phyloP scores from a whole-genome alignment of 2,329 filamentous ascomycete species.

The Fusarium sp. region DNA sequence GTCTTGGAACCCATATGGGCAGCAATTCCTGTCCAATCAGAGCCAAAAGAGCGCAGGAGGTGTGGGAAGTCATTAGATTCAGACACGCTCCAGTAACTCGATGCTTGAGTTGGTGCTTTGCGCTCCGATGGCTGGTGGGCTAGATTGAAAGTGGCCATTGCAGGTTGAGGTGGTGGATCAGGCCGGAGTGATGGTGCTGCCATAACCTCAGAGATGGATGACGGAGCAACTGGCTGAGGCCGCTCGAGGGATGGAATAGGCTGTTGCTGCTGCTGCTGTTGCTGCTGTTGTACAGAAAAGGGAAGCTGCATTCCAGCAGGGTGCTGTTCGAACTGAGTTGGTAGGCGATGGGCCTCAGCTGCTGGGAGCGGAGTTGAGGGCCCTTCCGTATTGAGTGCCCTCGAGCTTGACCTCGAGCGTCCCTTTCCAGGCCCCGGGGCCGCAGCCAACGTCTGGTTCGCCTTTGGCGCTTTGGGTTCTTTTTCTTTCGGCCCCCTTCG shows the following conservation, averaged over 20 bases:
- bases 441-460: slow-evolving; percentile 62
- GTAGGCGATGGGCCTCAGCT: slow-evolving; percentile 57
- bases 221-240: slow-evolving; percentile 51
- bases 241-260: slow-evolving; percentile 53
- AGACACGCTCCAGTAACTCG: slow-evolving; percentile 89
- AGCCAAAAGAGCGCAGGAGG: slow-evolving; percentile 80
- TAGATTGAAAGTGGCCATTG: slow-evolving; percentile 66
- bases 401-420: slow-evolving; percentile 68
- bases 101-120: slow-evolving; percentile 70
- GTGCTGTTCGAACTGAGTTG: slow-evolving; percentile 61
- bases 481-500: slow-evolving; percentile 58
- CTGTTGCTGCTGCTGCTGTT: slow-evolving; percentile 41
- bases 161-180: slow-evolving; percentile 64
- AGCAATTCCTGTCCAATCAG: slow-evolving; percentile 82
- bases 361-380: slow-evolving; percentile 55
- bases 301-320: slow-evolving; percentile 59
- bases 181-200: slow-evolving; percentile 69
- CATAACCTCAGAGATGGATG: slow-evolving; percentile 66
- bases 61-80: slow-evolving; percentile 83
- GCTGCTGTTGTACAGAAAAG: slow-evolving; percentile 52
- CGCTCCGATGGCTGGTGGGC: slow-evolving; percentile 61
- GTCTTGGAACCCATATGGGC: slow-evolving; percentile 87
- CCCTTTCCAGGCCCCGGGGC: slow-evolving; percentile 61
- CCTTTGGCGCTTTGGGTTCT: slow-evolving; percentile 58
- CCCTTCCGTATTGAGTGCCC: slow-evolving; percentile 61